phyloP scores from a whole-genome alignment of 345 rosid genomes.

The Eucalyptus pauciflora region DNA sequence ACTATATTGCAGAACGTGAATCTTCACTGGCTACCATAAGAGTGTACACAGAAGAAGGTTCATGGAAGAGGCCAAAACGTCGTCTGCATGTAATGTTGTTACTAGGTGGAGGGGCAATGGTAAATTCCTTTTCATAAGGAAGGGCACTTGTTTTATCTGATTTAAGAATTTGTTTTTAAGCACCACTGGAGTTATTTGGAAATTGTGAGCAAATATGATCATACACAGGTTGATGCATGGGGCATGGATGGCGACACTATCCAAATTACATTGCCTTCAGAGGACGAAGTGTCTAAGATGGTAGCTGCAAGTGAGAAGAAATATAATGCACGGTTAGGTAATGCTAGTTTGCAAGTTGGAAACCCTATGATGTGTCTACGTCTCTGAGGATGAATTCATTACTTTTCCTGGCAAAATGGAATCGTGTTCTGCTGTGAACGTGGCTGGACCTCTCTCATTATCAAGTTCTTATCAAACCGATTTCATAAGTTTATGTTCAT shows the following conservation, averaged over 20 bases:
- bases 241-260: conserved; percentile 79
- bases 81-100: conserved; percentile 53
- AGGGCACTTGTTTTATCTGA: background rate
- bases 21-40: conserved; percentile 51
- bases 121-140: conserved; percentile 5
- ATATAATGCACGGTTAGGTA: conserved; percentile 50
- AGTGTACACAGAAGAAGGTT: conserved; percentile 58
- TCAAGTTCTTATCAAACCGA: background rate
- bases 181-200: background rate
- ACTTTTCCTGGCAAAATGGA: background rate
- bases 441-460: background rate
- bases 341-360: background rate
- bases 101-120: conserved; percentile 81
- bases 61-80: conserved; percentile 76
- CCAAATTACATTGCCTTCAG: conserved; percentile 51
- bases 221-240: conserved; percentile 59
- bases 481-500: background rate
- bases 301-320: conserved; percentile 37
- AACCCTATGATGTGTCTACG: background rate
- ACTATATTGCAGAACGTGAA: conserved; percentile 52
- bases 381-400: background rate
- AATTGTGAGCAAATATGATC: background rate
- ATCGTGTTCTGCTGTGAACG: background rate
- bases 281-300: conserved; percentile 26
- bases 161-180: background rate